phyloP scores from a whole-genome alignment of 345 rosid species.

The Microthlaspi erraticum region DNA sequence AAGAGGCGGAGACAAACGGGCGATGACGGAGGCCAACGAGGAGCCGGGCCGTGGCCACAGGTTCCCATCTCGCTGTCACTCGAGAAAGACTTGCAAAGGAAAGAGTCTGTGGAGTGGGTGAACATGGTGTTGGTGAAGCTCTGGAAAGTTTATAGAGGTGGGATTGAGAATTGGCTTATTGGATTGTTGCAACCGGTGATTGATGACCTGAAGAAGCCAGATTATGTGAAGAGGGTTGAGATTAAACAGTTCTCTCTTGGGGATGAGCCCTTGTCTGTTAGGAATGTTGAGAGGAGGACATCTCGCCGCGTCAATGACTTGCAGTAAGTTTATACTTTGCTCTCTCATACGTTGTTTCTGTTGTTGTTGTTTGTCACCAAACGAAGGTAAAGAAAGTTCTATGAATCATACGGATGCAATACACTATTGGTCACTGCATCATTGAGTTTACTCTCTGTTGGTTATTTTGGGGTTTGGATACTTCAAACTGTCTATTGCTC shows the following conservation, averaged over 20 bases:
- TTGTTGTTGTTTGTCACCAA: constrained; percentile 1
- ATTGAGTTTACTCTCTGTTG: constrained; percentile 13
- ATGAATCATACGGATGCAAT: neutral
- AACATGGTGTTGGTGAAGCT: constrained; percentile 97
- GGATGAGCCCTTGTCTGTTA: constrained; percentile 91
- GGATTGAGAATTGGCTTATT: constrained; percentile 86
- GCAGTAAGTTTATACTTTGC: constrained; percentile 67
- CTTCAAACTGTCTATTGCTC: constrained; percentile 11
- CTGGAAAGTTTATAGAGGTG: constrained; percentile 96
- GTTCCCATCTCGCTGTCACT: constrained; percentile 81
- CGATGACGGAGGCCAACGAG: constrained; percentile 44
- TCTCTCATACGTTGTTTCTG: neutral
- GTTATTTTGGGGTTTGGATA: constrained; percentile 12
- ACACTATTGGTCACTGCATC: neutral
- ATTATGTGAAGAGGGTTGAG: constrained; percentile 90
- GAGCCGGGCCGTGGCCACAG: constrained; percentile 70
- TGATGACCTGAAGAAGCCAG: constrained; percentile 91
- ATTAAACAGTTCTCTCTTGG: constrained; percentile 94
- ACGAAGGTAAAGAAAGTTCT: neutral
- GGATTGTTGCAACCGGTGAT: constrained; percentile 98
- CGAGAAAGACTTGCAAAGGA: constrained; percentile 96
- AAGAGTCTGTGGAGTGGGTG: constrained; percentile 99
- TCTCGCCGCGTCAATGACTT: constrained; percentile 92
- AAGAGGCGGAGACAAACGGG: constrained; percentile 49
- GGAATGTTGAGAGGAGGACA: constrained; percentile 94